These are phyloP conservation scores for Pythium insidiosum DNA, from an alignment of 352 stramenopile species.

Conservation along the genomic window DNA sequence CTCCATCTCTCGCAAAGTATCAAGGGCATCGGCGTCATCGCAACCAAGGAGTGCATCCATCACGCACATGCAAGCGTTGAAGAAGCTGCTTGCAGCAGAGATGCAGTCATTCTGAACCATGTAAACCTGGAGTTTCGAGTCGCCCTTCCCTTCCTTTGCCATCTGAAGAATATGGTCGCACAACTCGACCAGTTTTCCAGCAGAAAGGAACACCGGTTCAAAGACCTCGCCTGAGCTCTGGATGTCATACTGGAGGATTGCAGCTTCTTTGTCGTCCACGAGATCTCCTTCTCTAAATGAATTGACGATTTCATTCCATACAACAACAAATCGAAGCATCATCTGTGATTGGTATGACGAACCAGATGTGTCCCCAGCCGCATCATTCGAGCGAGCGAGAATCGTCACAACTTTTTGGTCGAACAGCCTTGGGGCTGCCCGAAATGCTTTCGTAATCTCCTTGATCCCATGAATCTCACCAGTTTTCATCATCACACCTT, in stretches of 20 bases:
- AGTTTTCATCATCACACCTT: conserved; percentile 32
- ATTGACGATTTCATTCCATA: conserved; percentile 46
- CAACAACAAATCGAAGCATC: conserved; percentile 42
- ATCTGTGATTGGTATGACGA: conserved; percentile 30
- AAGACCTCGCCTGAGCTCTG: conserved; percentile 63
- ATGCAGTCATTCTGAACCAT: conserved; percentile 66
- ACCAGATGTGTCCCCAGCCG: conserved; percentile 4
- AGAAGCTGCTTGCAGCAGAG: conserved; percentile 57
- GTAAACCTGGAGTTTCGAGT: conserved; percentile 53
- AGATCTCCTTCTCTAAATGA: conserved; percentile 34
- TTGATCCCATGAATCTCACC: conserved; percentile 27
- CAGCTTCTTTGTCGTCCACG: conserved; percentile 36
- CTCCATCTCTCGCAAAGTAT: conserved; percentile 56
- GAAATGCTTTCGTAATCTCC: conserved; percentile 32
- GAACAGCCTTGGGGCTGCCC: conserved; percentile 28
- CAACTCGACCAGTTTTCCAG: conserved; percentile 56
- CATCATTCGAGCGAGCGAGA: conserved; percentile 25
- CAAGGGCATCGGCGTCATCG: conserved; percentile 52
- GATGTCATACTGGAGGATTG: conserved; percentile 50
- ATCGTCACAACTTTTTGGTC: conserved; percentile 35
- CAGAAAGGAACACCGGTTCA: conserved; percentile 73
- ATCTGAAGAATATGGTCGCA: conserved; percentile 51
- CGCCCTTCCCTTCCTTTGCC: conserved; percentile 55
- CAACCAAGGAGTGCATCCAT: conserved; percentile 55
- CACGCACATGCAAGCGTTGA: conserved; percentile 63